phyloP scores from a whole-genome alignment of 306 rosid genomes.

The Cicer judaicum region DNA sequence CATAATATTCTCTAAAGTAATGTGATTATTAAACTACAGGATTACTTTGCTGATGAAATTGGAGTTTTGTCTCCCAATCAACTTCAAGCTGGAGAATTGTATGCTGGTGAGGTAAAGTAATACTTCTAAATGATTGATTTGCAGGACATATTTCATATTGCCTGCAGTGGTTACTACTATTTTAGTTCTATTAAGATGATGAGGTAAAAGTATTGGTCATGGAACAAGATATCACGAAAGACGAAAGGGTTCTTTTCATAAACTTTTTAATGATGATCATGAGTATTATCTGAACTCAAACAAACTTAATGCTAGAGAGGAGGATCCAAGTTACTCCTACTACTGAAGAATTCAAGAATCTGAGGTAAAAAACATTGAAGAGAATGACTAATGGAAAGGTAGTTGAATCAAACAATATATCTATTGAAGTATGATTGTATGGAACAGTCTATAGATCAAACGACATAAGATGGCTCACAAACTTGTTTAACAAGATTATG shows the following conservation, averaged over 20 bases:
- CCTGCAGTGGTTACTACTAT: not conserved
- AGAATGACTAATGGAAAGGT: not conserved
- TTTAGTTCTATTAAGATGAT: conserved; percentile 5
- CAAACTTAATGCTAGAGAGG: not conserved
- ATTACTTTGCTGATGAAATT: conserved; percentile 87
- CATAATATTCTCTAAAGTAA: conserved; percentile 23
- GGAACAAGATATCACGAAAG: conserved; percentile 2
- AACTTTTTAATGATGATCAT: not conserved
- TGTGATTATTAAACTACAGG: conserved; percentile 51
- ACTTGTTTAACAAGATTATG: conserved; percentile 3
- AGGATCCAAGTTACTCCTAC: conserved; percentile 3
- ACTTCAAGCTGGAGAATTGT: conserved; percentile 72
- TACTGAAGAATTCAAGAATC: not conserved
- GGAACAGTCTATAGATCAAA: not conserved
- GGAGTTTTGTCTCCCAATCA: conserved; percentile 95
- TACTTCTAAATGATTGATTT: conserved; percentile 34
- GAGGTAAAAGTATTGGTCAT: conserved; percentile 1
- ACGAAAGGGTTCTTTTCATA: not conserved
- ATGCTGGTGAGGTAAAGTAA: conserved; percentile 84
- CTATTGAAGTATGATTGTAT: not conserved
- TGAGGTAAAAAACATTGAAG: not conserved
- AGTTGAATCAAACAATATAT: conserved; percentile 1
- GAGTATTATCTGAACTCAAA: conserved; percentile 23
- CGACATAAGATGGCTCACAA: not conserved
- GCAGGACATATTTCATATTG: conserved; percentile 34